A percentile compares a stretch with the other conserved stretches of the same genome.
Evolutionary conservation across 768 basidiomycete genomes (phyloP).

Genomic region (Gautieria morchelliformis): DNA sequence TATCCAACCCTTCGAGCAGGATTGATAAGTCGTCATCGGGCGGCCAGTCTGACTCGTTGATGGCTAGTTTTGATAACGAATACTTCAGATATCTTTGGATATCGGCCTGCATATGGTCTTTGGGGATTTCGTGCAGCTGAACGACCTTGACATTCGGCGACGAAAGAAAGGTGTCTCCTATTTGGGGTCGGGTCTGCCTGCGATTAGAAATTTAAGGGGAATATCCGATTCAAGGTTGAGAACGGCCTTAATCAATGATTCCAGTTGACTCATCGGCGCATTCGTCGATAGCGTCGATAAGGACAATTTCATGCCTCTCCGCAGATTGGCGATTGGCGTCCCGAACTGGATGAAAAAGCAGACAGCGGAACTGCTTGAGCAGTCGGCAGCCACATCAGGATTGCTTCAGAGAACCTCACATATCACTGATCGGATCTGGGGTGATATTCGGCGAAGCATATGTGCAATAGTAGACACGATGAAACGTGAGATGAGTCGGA

Average conservation of each 20-base stretch:
- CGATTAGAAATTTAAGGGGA: constrained; percentile 19
- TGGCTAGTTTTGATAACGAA: neutral
- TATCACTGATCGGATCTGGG: constrained; percentile 13
- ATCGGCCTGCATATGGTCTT: constrained; percentile 15
- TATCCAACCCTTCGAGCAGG: constrained; percentile 1
- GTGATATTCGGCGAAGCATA: constrained; percentile 14
- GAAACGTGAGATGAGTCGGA: constrained; percentile 5
- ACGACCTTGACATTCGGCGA: neutral
- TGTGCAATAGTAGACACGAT: too few relatives aligned
- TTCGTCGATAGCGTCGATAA: constrained; percentile 23
- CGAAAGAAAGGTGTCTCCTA: constrained; percentile 9
- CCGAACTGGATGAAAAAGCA: constrained; percentile 16
- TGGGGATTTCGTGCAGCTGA: constrained; percentile 16
- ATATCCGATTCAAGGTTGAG: constrained; percentile 2
- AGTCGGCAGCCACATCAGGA: constrained; percentile 15
- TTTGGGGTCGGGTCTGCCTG: constrained; percentile 21
- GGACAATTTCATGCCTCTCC: constrained; percentile 15
- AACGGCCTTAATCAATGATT: constrained; percentile 10
- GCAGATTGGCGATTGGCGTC: constrained; percentile 7
- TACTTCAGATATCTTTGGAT: constrained; percentile 9
- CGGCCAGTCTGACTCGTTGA: neutral
- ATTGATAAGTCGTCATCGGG: neutral
- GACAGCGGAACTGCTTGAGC: constrained; percentile 14
- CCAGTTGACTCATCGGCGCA: constrained; percentile 11
- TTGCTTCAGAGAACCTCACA: constrained; percentile 11